Evolutionary conservation across 257 asterid genomes (phyloP), one percentile per base, ranked within the genome.

Genomic region (Rauvolfia tetraphylla): DNA sequence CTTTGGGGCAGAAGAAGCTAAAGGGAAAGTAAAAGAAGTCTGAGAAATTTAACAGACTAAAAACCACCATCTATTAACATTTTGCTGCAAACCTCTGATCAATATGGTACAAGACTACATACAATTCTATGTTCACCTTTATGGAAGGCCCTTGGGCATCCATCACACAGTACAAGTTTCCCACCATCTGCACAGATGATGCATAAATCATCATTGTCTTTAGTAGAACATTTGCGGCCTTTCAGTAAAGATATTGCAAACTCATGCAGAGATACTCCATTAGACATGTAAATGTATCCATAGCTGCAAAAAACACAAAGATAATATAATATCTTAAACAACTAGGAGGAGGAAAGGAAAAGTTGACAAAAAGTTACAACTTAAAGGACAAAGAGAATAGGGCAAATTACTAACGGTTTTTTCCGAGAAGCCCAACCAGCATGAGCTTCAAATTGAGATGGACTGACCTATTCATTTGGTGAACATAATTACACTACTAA

Each of bases 131-230:
- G 34, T 78, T 58, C 80, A 95, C 99, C 99, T 95, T 87, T 95
- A 79, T 95, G 99, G 83, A 95, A 95, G 78, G 99, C 93, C 86
- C 97, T 91, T 71, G 99, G 99, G 85, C 99, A 95, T 79, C 98
- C 99, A 88, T 93, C 97, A 88, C 99, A 95, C 68, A 89, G 97
- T 83, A 93, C 97, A 81, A 95, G 97, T 78, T 88, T 88, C 75
- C 99, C 99, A 88, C 99, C 99, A 90, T 95, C 99, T 27, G 92
- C 98, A 74, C 99, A 95, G 76, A 93, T 93, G 89, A 84, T 88
- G 97, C 99, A 95, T 86, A 95, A 82, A 85, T 93, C 96, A 87
- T 92, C 97, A 77, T 88, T 93, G 80, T 90, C 95, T 77, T 83
- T 90, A 22, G 91, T 84, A 72, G 92, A 65, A 84, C 81, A 84